These are phyloP conservation scores for Talaromyces sp. DNA, from an alignment of 2,329 filamentous ascomycete species.

Conservation along the genomic window DNA sequence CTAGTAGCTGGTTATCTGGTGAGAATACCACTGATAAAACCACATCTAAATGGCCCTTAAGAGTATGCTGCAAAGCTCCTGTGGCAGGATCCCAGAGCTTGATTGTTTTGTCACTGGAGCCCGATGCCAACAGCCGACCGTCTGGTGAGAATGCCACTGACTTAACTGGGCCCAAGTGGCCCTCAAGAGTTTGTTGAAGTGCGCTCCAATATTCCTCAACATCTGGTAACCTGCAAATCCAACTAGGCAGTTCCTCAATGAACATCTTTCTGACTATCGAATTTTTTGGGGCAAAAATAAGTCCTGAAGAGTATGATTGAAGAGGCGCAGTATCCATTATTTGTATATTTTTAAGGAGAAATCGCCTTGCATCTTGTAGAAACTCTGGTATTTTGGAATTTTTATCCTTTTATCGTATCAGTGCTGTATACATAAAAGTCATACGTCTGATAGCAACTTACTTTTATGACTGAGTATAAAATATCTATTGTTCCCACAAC, in stretches of 20 bases:
- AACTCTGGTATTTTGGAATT: conserved; percentile 16
- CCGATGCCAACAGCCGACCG: conserved; percentile 15
- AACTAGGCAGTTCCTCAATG: conserved; percentile 15
- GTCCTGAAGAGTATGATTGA: conserved; percentile 29
- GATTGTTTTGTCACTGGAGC: neutral
- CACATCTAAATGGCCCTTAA: neutral
- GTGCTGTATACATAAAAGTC: neutral
- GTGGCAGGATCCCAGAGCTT: neutral
- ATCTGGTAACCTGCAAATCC: conserved; percentile 10
- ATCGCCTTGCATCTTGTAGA: conserved; percentile 26
- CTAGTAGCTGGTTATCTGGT: neutral
- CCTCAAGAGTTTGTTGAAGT: conserved; percentile 21
- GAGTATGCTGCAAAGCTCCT: neutral
- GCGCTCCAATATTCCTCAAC: conserved; percentile 16
- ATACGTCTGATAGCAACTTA: neutral
- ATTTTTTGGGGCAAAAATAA: conserved; percentile 26
- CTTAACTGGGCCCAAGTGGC: conserved; percentile 13
- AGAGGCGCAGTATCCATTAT: conserved; percentile 28
- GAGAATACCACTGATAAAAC: neutral
- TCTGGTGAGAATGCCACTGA: conserved; percentile 19
- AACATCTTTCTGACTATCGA: conserved; percentile 20
- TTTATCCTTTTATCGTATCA: conserved; percentile 5
- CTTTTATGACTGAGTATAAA: conserved; percentile 13
- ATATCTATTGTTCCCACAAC: conserved; percentile 11
- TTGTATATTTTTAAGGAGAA: conserved; percentile 23